Percentiles rank a stretch among this genome's conserved stretches.
Evolutionary conservation across 371 early-diverging fungal species (phyloP).

Genomic region (Apophysomyces sp.): DNA sequence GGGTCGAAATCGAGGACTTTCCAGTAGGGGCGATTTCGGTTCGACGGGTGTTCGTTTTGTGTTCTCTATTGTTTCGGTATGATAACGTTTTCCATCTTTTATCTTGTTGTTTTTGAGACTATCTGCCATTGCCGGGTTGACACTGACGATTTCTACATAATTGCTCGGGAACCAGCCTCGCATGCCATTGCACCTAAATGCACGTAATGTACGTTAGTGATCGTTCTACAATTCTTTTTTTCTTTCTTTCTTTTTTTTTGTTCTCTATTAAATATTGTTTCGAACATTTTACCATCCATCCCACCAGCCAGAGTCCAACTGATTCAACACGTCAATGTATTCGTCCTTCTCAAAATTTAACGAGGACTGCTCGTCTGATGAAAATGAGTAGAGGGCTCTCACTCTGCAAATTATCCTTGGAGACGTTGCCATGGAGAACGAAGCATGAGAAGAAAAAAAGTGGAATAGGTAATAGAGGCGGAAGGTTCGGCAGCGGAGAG

Average conservation of each 20-base stretch:
- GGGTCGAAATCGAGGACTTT: conserved; percentile 2
- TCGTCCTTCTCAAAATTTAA: conserved; percentile 82
- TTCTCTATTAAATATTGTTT: not conserved
- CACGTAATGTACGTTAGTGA: not conserved
- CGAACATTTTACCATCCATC: conserved; percentile 68
- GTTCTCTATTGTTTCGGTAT: not conserved
- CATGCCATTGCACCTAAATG: conserved; percentile 51
- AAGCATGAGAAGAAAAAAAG: conserved; percentile 6
- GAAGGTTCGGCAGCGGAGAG: not conserved
- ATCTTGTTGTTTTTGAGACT: not conserved
- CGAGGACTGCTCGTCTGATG: conserved; percentile 67
- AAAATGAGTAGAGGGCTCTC: conserved; percentile 76
- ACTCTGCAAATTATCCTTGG: conserved; percentile 39
- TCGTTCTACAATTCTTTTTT: not conserved
- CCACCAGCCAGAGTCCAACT: conserved; percentile 94
- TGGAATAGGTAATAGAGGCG: not conserved
- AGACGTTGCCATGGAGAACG: conserved; percentile 17
- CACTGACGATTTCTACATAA: conserved; percentile 61
- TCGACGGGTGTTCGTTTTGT: not conserved
- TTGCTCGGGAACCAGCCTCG: conserved; percentile 94
- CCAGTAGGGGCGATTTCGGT: not conserved
- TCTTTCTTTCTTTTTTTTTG: not conserved
- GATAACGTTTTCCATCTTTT: not conserved
- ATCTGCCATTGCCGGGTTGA: not conserved
- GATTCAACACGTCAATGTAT: conserved; percentile 79